These are phyloP conservation scores for Boletus huronensis DNA, from an alignment of 768 basidiomycete species.

Conservation along the genomic window DNA sequence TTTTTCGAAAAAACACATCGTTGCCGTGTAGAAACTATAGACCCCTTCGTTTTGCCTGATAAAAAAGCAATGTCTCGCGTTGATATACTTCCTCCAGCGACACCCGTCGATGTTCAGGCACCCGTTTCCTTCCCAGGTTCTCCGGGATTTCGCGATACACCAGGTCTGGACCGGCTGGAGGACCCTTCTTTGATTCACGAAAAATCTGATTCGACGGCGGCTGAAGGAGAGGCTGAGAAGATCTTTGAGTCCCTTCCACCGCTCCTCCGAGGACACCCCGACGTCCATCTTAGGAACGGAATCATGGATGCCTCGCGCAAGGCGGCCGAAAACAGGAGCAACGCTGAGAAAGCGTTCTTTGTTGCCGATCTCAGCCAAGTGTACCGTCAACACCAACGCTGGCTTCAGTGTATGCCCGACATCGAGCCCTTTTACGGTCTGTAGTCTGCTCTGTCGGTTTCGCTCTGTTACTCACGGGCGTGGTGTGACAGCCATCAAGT, in stretches of 20 bases:
- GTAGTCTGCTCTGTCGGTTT: slow-evolving; percentile 27
- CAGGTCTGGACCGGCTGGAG: slow-evolving; percentile 8
- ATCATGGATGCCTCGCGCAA: slow-evolving; percentile 61
- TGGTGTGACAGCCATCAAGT: slow-evolving; percentile 76
- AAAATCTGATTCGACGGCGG: slow-evolving; percentile 46
- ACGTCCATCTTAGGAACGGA: slow-evolving; percentile 73
- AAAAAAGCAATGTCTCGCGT: slow-evolving; percentile 54
- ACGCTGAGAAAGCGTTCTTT: slow-evolving; percentile 94
- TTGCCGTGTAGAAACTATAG: slow-evolving; percentile 26
- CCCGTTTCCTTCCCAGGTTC: slow-evolving; percentile 30
- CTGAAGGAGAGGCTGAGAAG: slow-evolving; percentile 36
- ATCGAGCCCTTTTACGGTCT: slow-evolving; percentile 94
- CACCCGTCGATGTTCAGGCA: slow-evolving; percentile 28
- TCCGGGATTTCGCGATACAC: slow-evolving; percentile 23
- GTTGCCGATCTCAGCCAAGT: slow-evolving; percentile 91
- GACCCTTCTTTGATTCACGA: slow-evolving; percentile 31
- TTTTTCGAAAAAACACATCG: slow-evolving; percentile 26
- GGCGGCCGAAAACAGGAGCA: slow-evolving; percentile 50
- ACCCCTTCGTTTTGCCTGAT: slow-evolving; percentile 15
- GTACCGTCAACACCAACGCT: slow-evolving; percentile 80
- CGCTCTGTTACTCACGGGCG: slow-evolving; percentile 26
- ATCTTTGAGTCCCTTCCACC: slow-evolving; percentile 65
- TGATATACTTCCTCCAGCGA: slow-evolving; percentile 40
- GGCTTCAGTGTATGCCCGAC: slow-evolving; percentile 72
- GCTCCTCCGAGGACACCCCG: slow-evolving; percentile 63